A percentile compares a stretch with the other conserved stretches of the same genome.
phyloP scores from a whole-genome alignment of 2,329 filamentous ascomycete genomes.

The Rutstroemia sp. region DNA sequence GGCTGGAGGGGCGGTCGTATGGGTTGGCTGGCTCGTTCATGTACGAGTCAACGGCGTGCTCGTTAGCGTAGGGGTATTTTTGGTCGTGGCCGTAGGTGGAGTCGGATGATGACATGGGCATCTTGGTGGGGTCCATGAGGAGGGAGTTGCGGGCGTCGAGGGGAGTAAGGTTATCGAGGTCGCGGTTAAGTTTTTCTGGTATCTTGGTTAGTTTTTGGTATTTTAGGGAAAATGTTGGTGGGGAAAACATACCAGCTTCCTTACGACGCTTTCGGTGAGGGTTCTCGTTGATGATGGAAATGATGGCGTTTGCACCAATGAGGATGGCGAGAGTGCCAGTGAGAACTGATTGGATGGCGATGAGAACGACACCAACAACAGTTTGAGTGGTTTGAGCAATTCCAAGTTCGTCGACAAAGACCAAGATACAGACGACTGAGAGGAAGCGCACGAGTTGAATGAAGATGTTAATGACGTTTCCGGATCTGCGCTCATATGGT shows the following conservation, averaged over 20 bases:
- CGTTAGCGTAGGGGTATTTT: constrained; percentile 17
- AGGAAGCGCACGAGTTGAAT: constrained; percentile 86
- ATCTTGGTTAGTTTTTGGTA: background rate
- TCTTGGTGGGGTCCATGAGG: constrained; percentile 34
- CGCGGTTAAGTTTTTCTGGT: constrained; percentile 68
- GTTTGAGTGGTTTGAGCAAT: constrained; percentile 90
- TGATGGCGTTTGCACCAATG: constrained; percentile 82
- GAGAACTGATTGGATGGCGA: constrained; percentile 80
- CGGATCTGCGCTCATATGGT: constrained; percentile 79
- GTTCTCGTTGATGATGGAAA: constrained; percentile 76
- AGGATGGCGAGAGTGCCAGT: constrained; percentile 79
- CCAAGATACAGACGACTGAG: constrained; percentile 79
- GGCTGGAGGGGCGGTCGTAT: constrained; percentile 13
- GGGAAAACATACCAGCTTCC: constrained; percentile 67
- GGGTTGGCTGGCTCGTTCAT: constrained; percentile 27
- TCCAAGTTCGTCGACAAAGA: constrained; percentile 90
- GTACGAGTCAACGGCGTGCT: constrained; percentile 19
- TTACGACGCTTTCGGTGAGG: constrained; percentile 84
- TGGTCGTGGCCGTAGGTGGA: constrained; percentile 17
- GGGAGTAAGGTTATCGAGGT: constrained; percentile 76
- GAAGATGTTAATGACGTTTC: constrained; percentile 87
- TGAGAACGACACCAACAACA: constrained; percentile 84
- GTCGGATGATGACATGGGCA: constrained; percentile 2
- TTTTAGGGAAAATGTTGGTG: no score
- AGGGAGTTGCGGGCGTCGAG: constrained; percentile 83